Evolutionary conservation across 2,329 filamentous ascomycete genomes (phyloP), one percentile per base, ranked within the genome.

Genomic region (Fusarium oxysporum): DNA sequence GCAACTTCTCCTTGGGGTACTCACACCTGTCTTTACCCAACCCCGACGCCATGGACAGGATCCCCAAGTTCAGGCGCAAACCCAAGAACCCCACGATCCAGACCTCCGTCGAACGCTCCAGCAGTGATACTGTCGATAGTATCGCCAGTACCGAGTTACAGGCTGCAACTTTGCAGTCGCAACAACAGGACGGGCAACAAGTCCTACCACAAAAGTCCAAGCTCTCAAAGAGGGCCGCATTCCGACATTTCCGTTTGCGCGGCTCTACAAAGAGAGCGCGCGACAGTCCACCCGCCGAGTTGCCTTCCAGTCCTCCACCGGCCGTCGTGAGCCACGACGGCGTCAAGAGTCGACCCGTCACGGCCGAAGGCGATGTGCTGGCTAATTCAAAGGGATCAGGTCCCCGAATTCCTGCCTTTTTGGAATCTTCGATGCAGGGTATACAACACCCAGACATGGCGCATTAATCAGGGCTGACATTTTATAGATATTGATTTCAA

Each of bases 401-500:
- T 58, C 71, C 74, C 32, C 68, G 74, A 53, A 80, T 85, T 57
- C 84, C 84, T 32, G 78, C 78, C 3, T 86, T 85, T 72, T 72
- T 86, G 58, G 77, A 79, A 57, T 76, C 80, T 51, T 80, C 83
- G 32, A 73, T 78, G 60, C 77, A 81, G 67, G 82, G 83, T 85
- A 77, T 44, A 79, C 75, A 25, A 51, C 16, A 25, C 32, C 28
- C 13, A 51, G 50, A 41, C 14, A 3, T 25, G 9, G 43, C 30
- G 21, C 40, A 45, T 50, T 55, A 32, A 17, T 44, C 35, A 38
- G 54, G 62, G 47, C 69, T 75, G 40, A 75, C 47, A 25, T 58
- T 21, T 13, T 11, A 37, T 72, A 88, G 87, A 86, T 35, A 86
- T 89, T 72, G 81, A 85, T 38, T 72, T 75, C 69, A 88, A 86